Percentiles rank a stretch among this genome's conserved stretches.
Conservation (phyloP, 106 monocot genomes). For the Dendrobium catenatum region DNA sequence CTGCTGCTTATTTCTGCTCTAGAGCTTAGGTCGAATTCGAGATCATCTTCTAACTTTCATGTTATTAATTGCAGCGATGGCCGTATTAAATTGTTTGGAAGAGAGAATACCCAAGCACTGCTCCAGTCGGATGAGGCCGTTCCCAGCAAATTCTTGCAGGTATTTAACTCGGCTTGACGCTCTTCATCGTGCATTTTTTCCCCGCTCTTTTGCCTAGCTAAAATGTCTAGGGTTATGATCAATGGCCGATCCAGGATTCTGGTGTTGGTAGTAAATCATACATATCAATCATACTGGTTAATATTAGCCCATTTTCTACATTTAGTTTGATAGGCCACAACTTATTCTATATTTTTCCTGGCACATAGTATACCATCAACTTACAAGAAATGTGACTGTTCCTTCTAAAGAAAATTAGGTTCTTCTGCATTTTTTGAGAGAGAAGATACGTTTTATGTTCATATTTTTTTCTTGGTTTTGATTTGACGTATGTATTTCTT, state of each 20-base stretch:
- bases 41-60: not conserved
- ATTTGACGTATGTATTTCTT: not conserved
- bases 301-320: too few relatives aligned
- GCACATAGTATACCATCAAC: too few relatives aligned
- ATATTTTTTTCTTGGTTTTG: not conserved
- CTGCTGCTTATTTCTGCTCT: slow-evolving; percentile 1
- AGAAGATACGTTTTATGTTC: not conserved
- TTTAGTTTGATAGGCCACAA: too few relatives aligned
- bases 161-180: slow-evolving; percentile 4
- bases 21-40: not conserved
- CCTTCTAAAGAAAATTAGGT: not conserved
- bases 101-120: slow-evolving; percentile 57
- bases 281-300: too few relatives aligned
- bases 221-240: not conserved
- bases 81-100: slow-evolving; percentile 76
- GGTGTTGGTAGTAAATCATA: too few relatives aligned
- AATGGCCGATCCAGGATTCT: too few relatives aligned
- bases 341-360: too few relatives aligned
- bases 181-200: not conserved
- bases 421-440: not conserved
- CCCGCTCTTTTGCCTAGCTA: not conserved
- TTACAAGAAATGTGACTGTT: too few relatives aligned
- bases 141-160: slow-evolving; percentile 82
- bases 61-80: slow-evolving; percentile 46
- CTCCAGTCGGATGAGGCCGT: slow-evolving; percentile 51